These are phyloP conservation scores for Naganishia liquefaciens DNA, from an alignment of 1,284 basidiomycete species.

Conservation along the genomic window DNA sequence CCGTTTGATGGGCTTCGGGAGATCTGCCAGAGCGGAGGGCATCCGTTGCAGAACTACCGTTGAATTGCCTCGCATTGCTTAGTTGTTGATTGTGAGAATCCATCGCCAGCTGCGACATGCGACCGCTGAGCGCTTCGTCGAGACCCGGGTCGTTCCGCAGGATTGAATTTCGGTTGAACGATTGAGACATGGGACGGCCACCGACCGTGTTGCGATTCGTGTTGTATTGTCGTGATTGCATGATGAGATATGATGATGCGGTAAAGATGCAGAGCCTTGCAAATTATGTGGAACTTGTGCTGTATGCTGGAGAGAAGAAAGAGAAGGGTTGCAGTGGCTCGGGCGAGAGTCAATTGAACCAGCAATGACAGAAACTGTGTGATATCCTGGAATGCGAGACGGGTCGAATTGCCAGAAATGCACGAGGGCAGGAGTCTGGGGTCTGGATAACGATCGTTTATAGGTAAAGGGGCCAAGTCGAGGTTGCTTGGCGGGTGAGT, in stretches of 20 bases:
- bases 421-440: not conserved
- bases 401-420: not conserved
- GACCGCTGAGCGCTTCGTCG: constrained; percentile 4
- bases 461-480: too few relatives aligned
- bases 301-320: not conserved
- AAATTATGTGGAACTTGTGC: not conserved
- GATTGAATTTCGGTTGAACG: not conserved
- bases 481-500: too few relatives aligned
- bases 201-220: not conserved
- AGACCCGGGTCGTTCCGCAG: not conserved
- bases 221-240: constrained; percentile 12
- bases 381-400: not conserved
- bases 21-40: constrained; percentile 11
- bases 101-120: constrained; percentile 9
- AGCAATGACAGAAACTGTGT: not conserved
- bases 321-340: not conserved
- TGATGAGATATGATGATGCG: not conserved
- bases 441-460: not conserved
- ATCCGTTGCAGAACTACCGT: constrained; percentile 10
- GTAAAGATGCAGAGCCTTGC: not conserved
- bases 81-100: constrained; percentile 5
- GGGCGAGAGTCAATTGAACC: not conserved
- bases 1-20: not conserved
- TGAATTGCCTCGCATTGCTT: constrained; percentile 1
- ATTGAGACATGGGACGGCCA: not conserved